Evolutionary conservation across 1,284 basidiomycete genomes (phyloP).

Genomic region (Ceratobasidium sp.): DNA sequence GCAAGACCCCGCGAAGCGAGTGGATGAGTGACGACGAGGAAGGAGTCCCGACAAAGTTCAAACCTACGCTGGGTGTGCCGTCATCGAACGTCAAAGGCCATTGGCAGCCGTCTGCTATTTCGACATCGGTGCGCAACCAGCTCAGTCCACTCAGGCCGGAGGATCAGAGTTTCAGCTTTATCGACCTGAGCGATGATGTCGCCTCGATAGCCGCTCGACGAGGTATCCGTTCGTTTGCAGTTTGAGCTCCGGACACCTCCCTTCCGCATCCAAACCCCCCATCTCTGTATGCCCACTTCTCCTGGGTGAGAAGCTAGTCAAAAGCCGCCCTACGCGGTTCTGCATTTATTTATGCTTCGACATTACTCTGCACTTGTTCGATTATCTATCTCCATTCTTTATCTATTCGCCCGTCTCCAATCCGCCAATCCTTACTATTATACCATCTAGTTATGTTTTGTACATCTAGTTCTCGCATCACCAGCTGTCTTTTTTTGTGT

Average conservation of each 20-base stretch:
- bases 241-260: not conserved
- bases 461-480: slow-evolving; percentile 30
- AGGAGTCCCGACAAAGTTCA: not conserved
- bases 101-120: not conserved
- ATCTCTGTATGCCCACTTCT: slow-evolving; percentile 23
- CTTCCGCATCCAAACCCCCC: not conserved
- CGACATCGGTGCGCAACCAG: not conserved
- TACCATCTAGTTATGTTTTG: slow-evolving; percentile 40
- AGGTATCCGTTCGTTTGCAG: not conserved
- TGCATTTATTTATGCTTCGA: slow-evolving; percentile 26
- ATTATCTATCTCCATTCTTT: slow-evolving; percentile 7
- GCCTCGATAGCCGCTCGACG: slow-evolving; percentile 14
- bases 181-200: slow-evolving; percentile 31
- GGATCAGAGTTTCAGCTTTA: slow-evolving; percentile 29
- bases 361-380: slow-evolving; percentile 10
- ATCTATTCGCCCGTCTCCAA: slow-evolving; percentile 32
- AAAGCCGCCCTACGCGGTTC: slow-evolving; percentile 7
- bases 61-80: not conserved
- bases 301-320: slow-evolving; percentile 37
- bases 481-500: slow-evolving; percentile 8
- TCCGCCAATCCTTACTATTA: slow-evolving; percentile 3
- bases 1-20: slow-evolving; percentile 25
- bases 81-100: not conserved
- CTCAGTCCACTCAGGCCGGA: not conserved
- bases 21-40: slow-evolving; percentile 41